Percentiles rank a stretch among this genome's conserved stretches.
Conservation (phyloP, 2,329 filamentous ascomycete genomes). For the Neofusicoccum umdonicola region DNA sequence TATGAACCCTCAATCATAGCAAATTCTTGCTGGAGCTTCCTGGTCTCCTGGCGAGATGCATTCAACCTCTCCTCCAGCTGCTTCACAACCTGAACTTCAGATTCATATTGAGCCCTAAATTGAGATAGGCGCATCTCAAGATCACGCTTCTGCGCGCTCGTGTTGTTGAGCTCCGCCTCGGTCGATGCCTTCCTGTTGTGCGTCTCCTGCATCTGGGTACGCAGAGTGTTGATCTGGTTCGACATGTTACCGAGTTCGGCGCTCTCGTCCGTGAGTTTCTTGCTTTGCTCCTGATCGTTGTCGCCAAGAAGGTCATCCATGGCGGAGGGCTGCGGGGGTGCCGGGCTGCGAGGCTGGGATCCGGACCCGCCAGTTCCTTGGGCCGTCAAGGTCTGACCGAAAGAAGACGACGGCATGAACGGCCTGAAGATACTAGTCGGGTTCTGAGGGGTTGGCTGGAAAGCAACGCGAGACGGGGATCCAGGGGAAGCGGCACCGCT, state of each 20-base stretch:
- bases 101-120: conserved; percentile 84
- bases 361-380: conserved; percentile 68
- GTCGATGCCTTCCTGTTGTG: conserved; percentile 76
- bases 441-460: conserved; percentile 45
- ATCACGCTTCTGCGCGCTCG: conserved; percentile 83
- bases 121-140: conserved; percentile 87
- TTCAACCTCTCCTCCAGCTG: conserved; percentile 79
- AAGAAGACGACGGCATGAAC: conserved; percentile 88
- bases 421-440: conserved; percentile 70
- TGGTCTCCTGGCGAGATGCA: conserved; percentile 73
- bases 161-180: conserved; percentile 78
- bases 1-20: conserved; percentile 77
- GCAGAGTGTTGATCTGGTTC: conserved; percentile 87
- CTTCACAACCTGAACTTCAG: conserved; percentile 84
- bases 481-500: conserved; percentile 52
- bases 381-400: conserved; percentile 76
- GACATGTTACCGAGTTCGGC: conserved; percentile 93
- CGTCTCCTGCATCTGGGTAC: conserved; percentile 91
- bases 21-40: conserved; percentile 79
- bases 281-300: conserved; percentile 82
- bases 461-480: conserved; percentile 46
- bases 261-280: conserved; percentile 83
- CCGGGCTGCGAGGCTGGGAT: conserved; percentile 34
- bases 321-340: conserved; percentile 46
- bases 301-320: conserved; percentile 89